Conservation (phyloP, 2,329 filamentous ascomycete genomes). For the Epichloe gansuensis region DNA sequence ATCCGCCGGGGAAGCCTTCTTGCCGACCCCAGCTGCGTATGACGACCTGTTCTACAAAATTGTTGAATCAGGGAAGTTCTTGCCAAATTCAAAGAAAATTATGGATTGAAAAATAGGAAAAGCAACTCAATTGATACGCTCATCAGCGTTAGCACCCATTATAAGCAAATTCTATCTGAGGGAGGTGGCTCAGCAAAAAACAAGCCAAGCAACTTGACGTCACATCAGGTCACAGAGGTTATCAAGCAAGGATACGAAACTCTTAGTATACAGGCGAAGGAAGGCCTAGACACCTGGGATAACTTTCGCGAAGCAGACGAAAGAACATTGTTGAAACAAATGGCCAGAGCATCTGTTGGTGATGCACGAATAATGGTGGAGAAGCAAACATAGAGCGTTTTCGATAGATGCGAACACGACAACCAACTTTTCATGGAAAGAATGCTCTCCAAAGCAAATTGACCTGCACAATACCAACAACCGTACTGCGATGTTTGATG, state of each 20-base stretch:
- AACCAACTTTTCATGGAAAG: neutral
- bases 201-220: conserved; percentile 60
- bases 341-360: conserved; percentile 63
- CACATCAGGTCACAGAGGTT: conserved; percentile 72
- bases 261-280: conserved; percentile 77
- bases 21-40: conserved; percentile 77
- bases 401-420: neutral
- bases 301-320: conserved; percentile 79
- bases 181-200: conserved; percentile 27
- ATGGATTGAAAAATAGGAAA: conserved; percentile 43
- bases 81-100: conserved; percentile 69
- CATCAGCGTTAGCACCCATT: conserved; percentile 73
- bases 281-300: conserved; percentile 77
- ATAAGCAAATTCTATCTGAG: conserved; percentile 66
- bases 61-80: conserved; percentile 78
- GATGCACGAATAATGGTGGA: conserved; percentile 43
- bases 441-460: neutral
- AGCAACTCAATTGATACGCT: conserved; percentile 73
- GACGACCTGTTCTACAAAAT: conserved; percentile 98
- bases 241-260: conserved; percentile 97
- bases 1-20: conserved; percentile 77
- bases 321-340: conserved; percentile 74
- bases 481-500: no score
- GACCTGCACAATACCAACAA: no score
- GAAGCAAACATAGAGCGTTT: conserved; percentile 6